phyloP scores from a whole-genome alignment of 345 rosid species.

The Ceriops decandra region DNA sequence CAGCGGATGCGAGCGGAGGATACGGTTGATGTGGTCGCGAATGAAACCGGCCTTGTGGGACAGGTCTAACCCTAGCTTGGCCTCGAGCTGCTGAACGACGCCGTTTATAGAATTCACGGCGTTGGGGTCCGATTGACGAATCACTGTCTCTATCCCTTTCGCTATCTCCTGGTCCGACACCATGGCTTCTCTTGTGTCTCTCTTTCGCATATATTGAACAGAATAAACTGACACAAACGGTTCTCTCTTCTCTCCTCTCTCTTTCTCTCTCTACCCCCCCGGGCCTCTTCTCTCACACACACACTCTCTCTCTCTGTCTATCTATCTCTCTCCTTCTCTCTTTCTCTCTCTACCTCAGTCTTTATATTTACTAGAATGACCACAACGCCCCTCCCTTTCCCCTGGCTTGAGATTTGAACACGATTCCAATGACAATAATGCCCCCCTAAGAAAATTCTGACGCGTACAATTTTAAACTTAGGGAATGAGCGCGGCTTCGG shows the following conservation, averaged over 20 bases:
- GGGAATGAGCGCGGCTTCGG: no score
- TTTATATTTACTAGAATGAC: neutral
- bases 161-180: constrained; percentile 90
- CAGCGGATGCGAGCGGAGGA: constrained; percentile 52
- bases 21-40: constrained; percentile 69
- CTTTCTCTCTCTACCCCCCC: constrained; percentile 15
- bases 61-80: constrained; percentile 75
- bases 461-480: no score
- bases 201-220: constrained; percentile 32
- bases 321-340: neutral
- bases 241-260: constrained; percentile 21
- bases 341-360: neutral
- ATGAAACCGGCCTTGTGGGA: constrained; percentile 80
- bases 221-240: constrained; percentile 37
- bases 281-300: neutral
- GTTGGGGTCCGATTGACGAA: constrained; percentile 69
- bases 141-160: constrained; percentile 68
- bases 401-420: neutral
- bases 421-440: no score
- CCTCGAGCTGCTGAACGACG: constrained; percentile 80
- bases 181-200: constrained; percentile 28
- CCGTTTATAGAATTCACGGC: constrained; percentile 59
- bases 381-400: neutral
- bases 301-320: constrained; percentile 5
- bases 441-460: no score